A percentile compares a stretch with the other conserved stretches of the same genome.
Conservation (phyloP, 306 rosid species). For the Trichosanthes cucumerina region DNA sequence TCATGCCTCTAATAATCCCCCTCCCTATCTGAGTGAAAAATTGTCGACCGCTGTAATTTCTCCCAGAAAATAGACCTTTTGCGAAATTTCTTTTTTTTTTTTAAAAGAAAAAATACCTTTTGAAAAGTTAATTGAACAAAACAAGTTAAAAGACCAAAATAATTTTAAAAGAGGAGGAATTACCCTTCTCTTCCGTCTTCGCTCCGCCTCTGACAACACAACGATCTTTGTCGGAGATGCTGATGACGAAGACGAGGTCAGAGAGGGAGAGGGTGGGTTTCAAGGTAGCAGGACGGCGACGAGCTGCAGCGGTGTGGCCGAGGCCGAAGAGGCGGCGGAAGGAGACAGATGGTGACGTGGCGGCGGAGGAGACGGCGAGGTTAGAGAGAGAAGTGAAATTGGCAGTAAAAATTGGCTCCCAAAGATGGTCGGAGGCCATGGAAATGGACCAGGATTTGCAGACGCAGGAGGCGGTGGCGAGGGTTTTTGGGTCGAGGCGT, state of each 20-base stretch:
- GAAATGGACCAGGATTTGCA: conserved; percentile 46
- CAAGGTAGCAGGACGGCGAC: conserved; percentile 14
- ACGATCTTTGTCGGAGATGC: background rate
- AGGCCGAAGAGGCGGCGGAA: conserved; percentile 36
- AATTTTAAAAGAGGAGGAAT: no score
- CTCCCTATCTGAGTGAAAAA: no score
- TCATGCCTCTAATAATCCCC: no score
- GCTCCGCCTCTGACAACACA: background rate
- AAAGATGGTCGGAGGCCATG: conserved; percentile 45
- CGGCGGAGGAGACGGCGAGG: conserved; percentile 5
- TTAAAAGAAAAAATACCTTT: no score
- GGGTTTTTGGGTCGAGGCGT: conserved; percentile 46
- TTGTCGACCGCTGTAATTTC: no score
- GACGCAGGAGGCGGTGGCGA: conserved; percentile 50
- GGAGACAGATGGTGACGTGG: conserved; percentile 8
- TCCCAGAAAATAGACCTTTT: no score
- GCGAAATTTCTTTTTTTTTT: no score
- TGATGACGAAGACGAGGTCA: conserved; percentile 33
- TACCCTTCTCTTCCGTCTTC: background rate
- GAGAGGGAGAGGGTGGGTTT: conserved; percentile 31
- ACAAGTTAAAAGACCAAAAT: no score
- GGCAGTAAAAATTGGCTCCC: conserved; percentile 37
- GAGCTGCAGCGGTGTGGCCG: conserved; percentile 18
- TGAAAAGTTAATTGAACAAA: no score
- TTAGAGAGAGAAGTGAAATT: conserved; percentile 40